A percentile compares a stretch with the other conserved stretches of the same genome.
phyloP scores from a whole-genome alignment of 139 green algal genomes.

The Pleodorina starrii region DNA sequence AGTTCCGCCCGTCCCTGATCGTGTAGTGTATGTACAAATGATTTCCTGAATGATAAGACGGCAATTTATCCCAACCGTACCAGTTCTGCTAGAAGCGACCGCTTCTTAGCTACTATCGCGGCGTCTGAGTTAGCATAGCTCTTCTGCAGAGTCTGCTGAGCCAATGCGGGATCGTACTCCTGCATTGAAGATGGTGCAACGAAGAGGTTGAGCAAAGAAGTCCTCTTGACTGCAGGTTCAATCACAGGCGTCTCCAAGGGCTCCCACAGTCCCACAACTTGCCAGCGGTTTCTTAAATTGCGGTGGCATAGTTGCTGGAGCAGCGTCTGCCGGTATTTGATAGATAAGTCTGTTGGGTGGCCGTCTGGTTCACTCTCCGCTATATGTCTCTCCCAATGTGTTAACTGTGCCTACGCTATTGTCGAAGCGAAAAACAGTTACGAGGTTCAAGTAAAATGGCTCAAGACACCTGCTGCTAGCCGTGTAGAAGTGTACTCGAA shows the following conservation, averaged over 20 bases:
- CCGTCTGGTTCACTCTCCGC: constrained; percentile 2
- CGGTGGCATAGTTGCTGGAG: constrained; percentile 10
- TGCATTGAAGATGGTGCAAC: not conserved
- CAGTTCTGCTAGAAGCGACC: constrained; percentile 34
- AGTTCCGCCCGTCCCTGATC: no score
- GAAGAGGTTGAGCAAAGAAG: not conserved
- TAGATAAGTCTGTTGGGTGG: not conserved
- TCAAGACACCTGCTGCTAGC: no score
- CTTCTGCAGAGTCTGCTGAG: constrained; percentile 48
- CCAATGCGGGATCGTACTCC: constrained; percentile 56
- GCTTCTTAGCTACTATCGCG: constrained; percentile 27
- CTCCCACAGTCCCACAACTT: not conserved
- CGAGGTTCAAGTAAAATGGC: no score
- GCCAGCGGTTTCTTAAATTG: constrained; percentile 53
- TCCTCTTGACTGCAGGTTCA: not conserved
- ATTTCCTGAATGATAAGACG: not conserved
- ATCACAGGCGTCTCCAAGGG: not conserved
- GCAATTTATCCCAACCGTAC: constrained; percentile 4
- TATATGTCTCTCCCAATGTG: no score
- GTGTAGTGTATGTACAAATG: no score
- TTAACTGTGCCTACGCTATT: no score
- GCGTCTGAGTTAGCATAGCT: not conserved
- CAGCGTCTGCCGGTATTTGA: not conserved
- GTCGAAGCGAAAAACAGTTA: no score
- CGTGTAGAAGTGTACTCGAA: no score